Percentiles rank a stretch among this genome's conserved stretches.
Conservation (phyloP, 805 yeast species). For the Nakazawaea sp. region DNA sequence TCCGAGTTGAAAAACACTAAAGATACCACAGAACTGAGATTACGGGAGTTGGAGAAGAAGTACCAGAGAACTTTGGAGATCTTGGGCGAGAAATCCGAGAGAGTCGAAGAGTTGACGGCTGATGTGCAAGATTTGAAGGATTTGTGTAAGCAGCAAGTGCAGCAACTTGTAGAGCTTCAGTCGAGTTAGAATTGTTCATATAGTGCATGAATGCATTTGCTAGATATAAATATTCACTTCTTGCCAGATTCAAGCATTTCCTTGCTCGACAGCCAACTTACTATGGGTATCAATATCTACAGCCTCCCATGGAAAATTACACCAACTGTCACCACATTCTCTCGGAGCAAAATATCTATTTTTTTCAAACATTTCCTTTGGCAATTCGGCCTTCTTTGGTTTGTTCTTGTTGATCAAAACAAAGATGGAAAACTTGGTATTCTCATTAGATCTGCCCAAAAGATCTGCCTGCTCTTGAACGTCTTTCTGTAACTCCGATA, state of each 20-base stretch:
- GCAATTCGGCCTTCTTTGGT: slow-evolving; percentile 71
- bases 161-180: slow-evolving; percentile 71
- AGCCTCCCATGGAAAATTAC: slow-evolving; percentile 91
- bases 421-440: slow-evolving; percentile 66
- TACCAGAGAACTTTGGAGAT: slow-evolving; percentile 54
- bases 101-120: slow-evolving; percentile 76
- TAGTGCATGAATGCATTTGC: too few relatives aligned
- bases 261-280: slow-evolving; percentile 55
- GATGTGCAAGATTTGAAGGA: slow-evolving; percentile 89
- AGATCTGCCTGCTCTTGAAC: slow-evolving; percentile 53
- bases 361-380: slow-evolving; percentile 50
- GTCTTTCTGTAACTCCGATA: slow-evolving; percentile 65
- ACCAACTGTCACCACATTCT: slow-evolving; percentile 74
- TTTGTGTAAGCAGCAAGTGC: slow-evolving; percentile 75
- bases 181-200: too few relatives aligned
- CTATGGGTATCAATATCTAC: slow-evolving; percentile 76
- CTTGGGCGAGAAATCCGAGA: slow-evolving; percentile 84
- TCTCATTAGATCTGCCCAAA: slow-evolving; percentile 50
- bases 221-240: neutral
- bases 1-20: slow-evolving; percentile 25
- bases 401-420: slow-evolving; percentile 82
- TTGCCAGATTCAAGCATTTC: slow-evolving; percentile 35
- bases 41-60: slow-evolving; percentile 31
- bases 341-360: slow-evolving; percentile 69
- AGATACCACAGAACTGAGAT: slow-evolving; percentile 21